Base-by-base conservation (phyloP, 805 yeast species). In the Nakazawaea ishiwadae region DNA sequence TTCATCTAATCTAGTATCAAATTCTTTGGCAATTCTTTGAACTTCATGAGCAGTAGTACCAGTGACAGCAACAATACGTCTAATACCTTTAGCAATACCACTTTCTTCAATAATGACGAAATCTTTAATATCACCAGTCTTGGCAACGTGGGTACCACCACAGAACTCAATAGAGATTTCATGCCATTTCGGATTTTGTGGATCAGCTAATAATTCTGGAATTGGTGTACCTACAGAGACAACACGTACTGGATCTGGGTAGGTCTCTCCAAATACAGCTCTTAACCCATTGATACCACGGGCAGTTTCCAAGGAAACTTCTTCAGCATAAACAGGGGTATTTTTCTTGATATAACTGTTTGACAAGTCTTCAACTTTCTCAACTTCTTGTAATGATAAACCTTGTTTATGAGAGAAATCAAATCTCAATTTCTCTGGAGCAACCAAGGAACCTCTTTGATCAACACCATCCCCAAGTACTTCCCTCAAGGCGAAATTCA, bases 211-310 rank as follows among this genome's bases (percentile, higher is more conserved):
- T 51, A 93, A 69, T 11, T 84, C 93, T 19, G 85, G 89, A 33
- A 93, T 89, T 35, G 96, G 81, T 31, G 77, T 83, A 58, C 99
- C 99, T 56, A 93, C 85, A 23, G 96, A 86, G 37, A 93, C 97
- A 52, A 93, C 99, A 62, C 99, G 81, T 17, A 93, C 99, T 29
- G 99, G 99, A 59, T 93, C 97, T 32, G 99, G 99, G 59, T 93
- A 93, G 3, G 96, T 88, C 71, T 93, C 99, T 57, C 99, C 99
- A 56, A 93, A 93, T 31, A 93, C 99, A 43, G 99, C 99, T 67
- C 99, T 86, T 35, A 93, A 80, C 23, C 97, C 95, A 50, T 65
- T 68, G 52, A 93, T 90, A 36, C 75, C 66, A 55, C 75, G 79
- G 31, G 98, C 99, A 45, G 65, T 57, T 16, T 69, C 75, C 49